Conservation (phyloP, 345 rosid genomes). For the Pugionium cornutum region DNA sequence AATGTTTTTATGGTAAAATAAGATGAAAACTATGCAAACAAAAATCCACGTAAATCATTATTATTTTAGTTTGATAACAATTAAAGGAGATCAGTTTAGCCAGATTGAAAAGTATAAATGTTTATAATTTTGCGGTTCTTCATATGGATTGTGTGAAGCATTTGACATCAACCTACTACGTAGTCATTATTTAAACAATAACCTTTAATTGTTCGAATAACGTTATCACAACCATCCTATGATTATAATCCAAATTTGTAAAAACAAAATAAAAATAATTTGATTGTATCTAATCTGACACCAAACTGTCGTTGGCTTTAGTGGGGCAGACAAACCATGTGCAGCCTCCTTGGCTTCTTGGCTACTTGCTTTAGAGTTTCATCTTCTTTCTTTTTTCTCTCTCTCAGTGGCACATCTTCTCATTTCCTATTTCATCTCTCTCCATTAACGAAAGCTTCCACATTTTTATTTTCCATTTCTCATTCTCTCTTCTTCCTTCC, state of each 20-base stretch:
- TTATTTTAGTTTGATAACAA: too few species aligned
- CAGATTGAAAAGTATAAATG: too few species aligned
- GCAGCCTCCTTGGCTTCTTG: slow-evolving; percentile 45
- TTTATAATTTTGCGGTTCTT: too few species aligned
- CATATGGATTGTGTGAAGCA: too few species aligned
- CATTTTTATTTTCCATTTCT: not conserved
- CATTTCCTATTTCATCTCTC: slow-evolving; percentile 34
- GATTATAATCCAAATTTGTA: slow-evolving; percentile 4
- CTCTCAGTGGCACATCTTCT: slow-evolving; percentile 40
- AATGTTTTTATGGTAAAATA: too few species aligned
- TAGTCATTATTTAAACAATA: slow-evolving; percentile 14
- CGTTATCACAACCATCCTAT: slow-evolving; percentile 14
- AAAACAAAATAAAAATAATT: not conserved
- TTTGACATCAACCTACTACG: not conserved
- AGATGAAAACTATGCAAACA: too few species aligned
- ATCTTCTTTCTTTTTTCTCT: slow-evolving; percentile 27
- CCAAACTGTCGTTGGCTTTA: slow-evolving; percentile 43
- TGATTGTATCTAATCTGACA: slow-evolving; percentile 37
- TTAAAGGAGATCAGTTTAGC: too few species aligned
- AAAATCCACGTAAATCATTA: too few species aligned
- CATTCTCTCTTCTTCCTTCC: slow-evolving; percentile 3
- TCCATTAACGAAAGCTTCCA: slow-evolving; percentile 26
- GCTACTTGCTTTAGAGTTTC: slow-evolving; percentile 42
- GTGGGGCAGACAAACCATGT: slow-evolving; percentile 44
- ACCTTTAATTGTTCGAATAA: slow-evolving; percentile 4